Evolutionary conservation across 495 filamentous ascomycete species (phyloP), one percentile per base, ranked within the genome.

Genomic region (Peziza echinospora): DNA sequence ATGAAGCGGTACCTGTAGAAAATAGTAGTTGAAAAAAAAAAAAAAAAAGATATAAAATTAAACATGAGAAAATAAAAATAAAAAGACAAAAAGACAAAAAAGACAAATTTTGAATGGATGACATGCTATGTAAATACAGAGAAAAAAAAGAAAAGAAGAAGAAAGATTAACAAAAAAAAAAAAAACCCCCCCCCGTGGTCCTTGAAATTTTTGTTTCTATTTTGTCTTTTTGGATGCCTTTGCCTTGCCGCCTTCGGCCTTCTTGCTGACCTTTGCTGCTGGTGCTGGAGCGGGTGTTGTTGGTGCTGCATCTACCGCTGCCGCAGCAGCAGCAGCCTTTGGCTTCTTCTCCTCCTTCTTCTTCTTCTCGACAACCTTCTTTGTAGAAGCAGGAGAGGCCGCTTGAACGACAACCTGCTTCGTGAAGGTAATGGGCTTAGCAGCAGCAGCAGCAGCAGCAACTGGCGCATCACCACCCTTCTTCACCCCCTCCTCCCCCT

Each of bases 111-210:
- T n/a, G n/a, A n/a, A n/a, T n/a, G n/a, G n/a, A n/a, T n/a, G n/a
- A n/a, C n/a, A n/a, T n/a, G n/a, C n/a, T n/a, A n/a, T n/a, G n/a
- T n/a, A n/a, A n/a, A n/a, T n/a, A 47, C 43, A 56, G 57, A 49
- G 57, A 49, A 53, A 51, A 59, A 47, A 56, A 51, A 56, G 42
- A 51, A 42, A 47, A 60, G 45, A 49, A 45, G 57, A 47, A 54
- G n/a, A 40, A 22, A 53, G 22, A 24, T 48, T 43, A 50, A 53
- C 47, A 43, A 44, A 42, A 54, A 45, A 40, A 48, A 24, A 21
- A 16, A 37, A 47, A 26, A 57, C 41, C 25, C 26, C 21, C 22
- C 40, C 22, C 47, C 51, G 10, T 17, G 21, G n/a, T 26, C 41
- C 24, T 46, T 46, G 43, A 45, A 17, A 45, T 22, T 44, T 42